Evolutionary conservation across 176 grass and related monocot genomes (phyloP), one percentile per base, ranked within the genome.

Genomic region (Eragrostis nindensis): DNA sequence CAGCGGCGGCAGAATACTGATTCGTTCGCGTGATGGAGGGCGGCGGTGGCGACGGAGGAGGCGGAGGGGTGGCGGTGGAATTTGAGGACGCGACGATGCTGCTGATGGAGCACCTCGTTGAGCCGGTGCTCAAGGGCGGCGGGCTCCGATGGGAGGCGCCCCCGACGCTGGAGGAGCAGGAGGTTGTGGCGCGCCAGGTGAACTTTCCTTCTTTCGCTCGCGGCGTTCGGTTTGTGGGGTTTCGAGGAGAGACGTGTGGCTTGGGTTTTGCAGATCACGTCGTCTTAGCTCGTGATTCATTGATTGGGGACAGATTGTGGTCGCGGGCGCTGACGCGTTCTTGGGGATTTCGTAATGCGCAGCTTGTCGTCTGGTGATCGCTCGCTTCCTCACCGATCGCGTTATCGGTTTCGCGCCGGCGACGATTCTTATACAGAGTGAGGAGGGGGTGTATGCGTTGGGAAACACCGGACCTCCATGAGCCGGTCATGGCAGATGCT

Each of bases 41-140:
- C n/a, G n/a, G n/a, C 8, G 25, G 7, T 2, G 26, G 18, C 8
- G 71, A 3, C 10, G 66, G 16, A 42, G n/a, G n/a, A n/a, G n/a
- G n/a, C n/a, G n/a, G n/a, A n/a, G 52, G 6, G 52, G 17, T 1
- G 68, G 27, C 78, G 75, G 86, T 74, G 68, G 61, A 80, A 70
- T 21, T 88, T 87, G 94, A 97, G 86, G 91, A 97, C 89, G 66
- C 84, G 13, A 86, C 94, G 39, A 29, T 82, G 59, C 48, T 86
- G 67, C 82, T 97, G 24, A 74, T 97, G 39, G 89, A 91, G 5
- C 68, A 88, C 61, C 85, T 97, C 24, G 87, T 97, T 40, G 5
- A 8, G 61, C 89, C 94, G 24, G 75, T 62, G 32, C 84, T 94
- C 14, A 74, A 82, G 49, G 62, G 63, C 11, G 64, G 39, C 49